These are phyloP conservation scores for Trichodelitschia bisporula DNA, from an alignment of 495 filamentous ascomycete species.

Conservation along the genomic window DNA sequence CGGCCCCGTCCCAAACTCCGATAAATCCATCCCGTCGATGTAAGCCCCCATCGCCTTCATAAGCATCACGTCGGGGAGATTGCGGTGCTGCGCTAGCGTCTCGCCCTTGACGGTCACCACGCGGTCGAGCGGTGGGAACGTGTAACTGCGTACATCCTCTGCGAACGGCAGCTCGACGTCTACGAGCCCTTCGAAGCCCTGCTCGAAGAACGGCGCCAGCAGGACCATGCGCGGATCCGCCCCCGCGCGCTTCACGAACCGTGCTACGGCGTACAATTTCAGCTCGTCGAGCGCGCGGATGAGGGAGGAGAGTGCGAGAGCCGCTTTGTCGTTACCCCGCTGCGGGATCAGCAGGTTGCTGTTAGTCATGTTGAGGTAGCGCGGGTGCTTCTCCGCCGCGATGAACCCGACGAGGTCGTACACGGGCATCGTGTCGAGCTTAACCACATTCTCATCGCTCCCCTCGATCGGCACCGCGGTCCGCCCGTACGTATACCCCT, in stretches of 20 bases:
- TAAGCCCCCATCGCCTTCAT: conserved; percentile 65
- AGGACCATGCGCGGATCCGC: conserved; percentile 56
- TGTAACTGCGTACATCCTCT: conserved; percentile 73
- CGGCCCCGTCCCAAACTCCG: conserved; percentile 33
- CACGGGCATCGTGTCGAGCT: conserved; percentile 45
- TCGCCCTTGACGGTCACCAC: conserved; percentile 83
- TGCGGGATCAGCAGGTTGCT: conserved; percentile 49
- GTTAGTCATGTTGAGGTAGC: conserved; percentile 64
- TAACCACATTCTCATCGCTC: conserved; percentile 59
- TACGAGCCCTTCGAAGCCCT: conserved; percentile 42
- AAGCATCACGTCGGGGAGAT: conserved; percentile 55
- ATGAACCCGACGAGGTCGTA: conserved; percentile 78
- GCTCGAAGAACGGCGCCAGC: conserved; percentile 41
- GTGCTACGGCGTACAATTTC: conserved; percentile 67
- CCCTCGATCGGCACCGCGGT: conserved; percentile 76
- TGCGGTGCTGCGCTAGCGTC: conserved; percentile 55
- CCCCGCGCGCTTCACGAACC: conserved; percentile 60
- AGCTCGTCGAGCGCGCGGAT: conserved; percentile 71
- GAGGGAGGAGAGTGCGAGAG: conserved; percentile 66
- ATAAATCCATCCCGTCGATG: conserved; percentile 85
- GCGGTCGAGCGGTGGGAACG: conserved; percentile 72
- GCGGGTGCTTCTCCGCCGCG: conserved; percentile 54
- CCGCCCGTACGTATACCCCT: conserved; percentile 82
- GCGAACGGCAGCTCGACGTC: conserved; percentile 86
- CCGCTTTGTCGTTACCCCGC: conserved; percentile 45